Conservation (phyloP, 2,329 filamentous ascomycete species). For the Gaeumannomyces sp. region DNA sequence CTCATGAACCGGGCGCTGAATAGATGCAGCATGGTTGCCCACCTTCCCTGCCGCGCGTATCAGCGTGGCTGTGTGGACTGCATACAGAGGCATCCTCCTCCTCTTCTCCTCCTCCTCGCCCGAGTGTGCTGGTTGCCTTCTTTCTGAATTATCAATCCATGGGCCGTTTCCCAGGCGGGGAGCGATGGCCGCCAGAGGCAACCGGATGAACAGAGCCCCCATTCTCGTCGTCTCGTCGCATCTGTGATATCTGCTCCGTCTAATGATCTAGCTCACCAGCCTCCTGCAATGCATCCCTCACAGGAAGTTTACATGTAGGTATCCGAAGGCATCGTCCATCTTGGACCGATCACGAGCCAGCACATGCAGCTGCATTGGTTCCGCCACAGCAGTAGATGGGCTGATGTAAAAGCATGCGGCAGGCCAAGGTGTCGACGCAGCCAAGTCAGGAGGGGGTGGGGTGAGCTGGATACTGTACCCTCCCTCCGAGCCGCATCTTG, state of each 20-base stretch:
- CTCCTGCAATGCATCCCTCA: neutral
- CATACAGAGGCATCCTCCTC: neutral
- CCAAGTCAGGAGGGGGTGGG: neutral
- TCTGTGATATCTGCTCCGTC: too few relatives aligned
- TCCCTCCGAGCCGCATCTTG: neutral
- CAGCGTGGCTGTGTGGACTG: neutral
- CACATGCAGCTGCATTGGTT: too few relatives aligned
- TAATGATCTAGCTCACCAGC: neutral
- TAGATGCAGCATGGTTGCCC: neutral
- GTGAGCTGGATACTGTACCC: neutral
- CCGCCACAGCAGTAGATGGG: too few relatives aligned
- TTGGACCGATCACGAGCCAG: neutral
- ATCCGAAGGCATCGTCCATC: neutral
- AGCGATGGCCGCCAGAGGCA: too few relatives aligned
- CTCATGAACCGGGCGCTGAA: neutral
- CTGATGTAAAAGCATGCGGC: too few relatives aligned
- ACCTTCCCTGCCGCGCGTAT: neutral
- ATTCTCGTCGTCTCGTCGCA: too few relatives aligned
- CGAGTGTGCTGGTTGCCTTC: neutral
- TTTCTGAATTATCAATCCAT: neutral
- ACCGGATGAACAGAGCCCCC: too few relatives aligned
- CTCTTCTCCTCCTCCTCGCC: too few relatives aligned
- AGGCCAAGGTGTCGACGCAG: neutral
- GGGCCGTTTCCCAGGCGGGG: neutral
- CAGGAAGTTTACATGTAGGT: neutral